phyloP scores from a whole-genome alignment of 2,329 filamentous ascomycete species.

The Pestalotiopsis fici region DNA sequence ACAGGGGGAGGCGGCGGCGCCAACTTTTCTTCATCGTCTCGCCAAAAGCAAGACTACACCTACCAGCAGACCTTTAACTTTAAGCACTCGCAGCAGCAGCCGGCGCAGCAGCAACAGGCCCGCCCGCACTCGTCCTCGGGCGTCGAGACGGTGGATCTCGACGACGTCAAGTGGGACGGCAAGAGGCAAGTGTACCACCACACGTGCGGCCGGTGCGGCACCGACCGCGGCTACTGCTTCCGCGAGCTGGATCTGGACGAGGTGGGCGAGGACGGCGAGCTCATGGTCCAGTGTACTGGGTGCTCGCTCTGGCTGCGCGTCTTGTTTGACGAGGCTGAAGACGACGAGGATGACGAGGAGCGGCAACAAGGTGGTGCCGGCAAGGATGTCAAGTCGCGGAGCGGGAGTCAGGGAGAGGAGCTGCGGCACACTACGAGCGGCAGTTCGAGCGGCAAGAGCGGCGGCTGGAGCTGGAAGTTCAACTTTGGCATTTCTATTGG shows the following conservation, averaged over 20 bases:
- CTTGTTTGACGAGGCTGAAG: constrained; percentile 59
- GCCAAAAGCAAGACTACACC: background rate
- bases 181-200: constrained; percentile 52
- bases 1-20: background rate
- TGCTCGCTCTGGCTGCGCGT: constrained; percentile 69
- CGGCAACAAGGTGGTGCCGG: background rate
- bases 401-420: constrained; percentile 12
- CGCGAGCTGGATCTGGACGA: constrained; percentile 61
- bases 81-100: constrained; percentile 10
- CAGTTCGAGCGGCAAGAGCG: constrained; percentile 13
- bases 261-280: constrained; percentile 56
- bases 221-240: constrained; percentile 60
- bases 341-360: constrained; percentile 27
- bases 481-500: constrained; percentile 28
- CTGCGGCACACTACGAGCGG: constrained; percentile 13
- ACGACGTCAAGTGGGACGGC: constrained; percentile 61
- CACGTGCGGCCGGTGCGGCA: constrained; percentile 61
- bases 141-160: constrained; percentile 65
- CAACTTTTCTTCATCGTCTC: constrained; percentile 9
- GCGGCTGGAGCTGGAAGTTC: constrained; percentile 22
- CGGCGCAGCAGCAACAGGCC: constrained; percentile 16
- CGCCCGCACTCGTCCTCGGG: constrained; percentile 36
- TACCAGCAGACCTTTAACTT: constrained; percentile 20
- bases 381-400: constrained; percentile 14
- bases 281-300: constrained; percentile 66